A percentile compares a stretch with the other conserved stretches of the same genome.
phyloP scores from a whole-genome alignment of 257 asterid species.

The Solanum sitiens region DNA sequence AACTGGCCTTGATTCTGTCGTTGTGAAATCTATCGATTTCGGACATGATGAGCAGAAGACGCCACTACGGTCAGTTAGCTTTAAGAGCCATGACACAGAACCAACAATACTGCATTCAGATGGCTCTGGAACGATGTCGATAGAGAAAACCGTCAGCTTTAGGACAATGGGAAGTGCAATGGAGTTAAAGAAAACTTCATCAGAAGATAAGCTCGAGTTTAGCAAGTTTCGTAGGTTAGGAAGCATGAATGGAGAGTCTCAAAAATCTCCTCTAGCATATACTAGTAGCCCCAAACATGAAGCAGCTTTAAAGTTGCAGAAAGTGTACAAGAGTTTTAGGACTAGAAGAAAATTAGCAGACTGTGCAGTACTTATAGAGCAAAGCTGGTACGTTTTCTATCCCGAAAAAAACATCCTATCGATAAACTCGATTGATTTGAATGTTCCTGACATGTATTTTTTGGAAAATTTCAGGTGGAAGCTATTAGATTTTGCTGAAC shows the following conservation, averaged over 20 bases:
- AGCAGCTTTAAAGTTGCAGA: constrained; percentile 85
- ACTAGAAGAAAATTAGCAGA: constrained; percentile 89
- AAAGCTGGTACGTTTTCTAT: constrained; percentile 44
- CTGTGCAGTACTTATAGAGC: constrained; percentile 88
- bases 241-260: background rate
- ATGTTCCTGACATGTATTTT: background rate
- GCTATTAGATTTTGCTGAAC: constrained; percentile 77
- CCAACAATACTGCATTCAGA: constrained; percentile 18
- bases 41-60: constrained; percentile 19
- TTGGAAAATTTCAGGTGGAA: constrained; percentile 42
- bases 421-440: background rate
- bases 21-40: constrained; percentile 29
- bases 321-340: constrained; percentile 83
- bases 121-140: constrained; percentile 22
- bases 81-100: constrained; percentile 19
- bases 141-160: constrained; percentile 27
- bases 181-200: constrained; percentile 4
- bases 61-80: constrained; percentile 23
- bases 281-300: constrained; percentile 53
- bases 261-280: constrained; percentile 19
- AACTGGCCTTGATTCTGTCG: constrained; percentile 36
- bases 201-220: constrained; percentile 1
- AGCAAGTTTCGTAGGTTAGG: constrained; percentile 14
- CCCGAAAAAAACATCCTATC: background rate
- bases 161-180: background rate